A percentile compares a stretch with the other conserved stretches of the same genome.
Evolutionary conservation across 2,329 filamentous ascomycete species (phyloP).

Genomic region (Chaetomiaceae sp.): DNA sequence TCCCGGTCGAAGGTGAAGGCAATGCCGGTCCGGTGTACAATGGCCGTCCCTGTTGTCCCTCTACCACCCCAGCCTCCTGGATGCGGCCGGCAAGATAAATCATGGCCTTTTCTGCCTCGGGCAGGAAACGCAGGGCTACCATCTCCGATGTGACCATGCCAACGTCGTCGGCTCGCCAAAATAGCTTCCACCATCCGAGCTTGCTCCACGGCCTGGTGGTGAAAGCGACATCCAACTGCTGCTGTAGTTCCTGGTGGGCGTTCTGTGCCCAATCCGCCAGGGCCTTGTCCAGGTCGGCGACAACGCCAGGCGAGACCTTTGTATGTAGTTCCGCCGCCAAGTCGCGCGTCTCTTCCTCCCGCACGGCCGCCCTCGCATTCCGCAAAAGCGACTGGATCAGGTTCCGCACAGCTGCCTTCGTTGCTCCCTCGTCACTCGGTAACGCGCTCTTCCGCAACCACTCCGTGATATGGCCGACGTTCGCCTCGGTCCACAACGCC

Average conservation of each 20-base stretch:
- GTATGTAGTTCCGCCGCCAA: conserved; percentile 33
- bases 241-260: conserved; percentile 78
- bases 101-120: conserved; percentile 72
- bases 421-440: conserved; percentile 35
- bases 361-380: conserved; percentile 48
- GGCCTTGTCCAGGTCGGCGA: conserved; percentile 49
- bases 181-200: conserved; percentile 88
- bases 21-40: conserved; percentile 26
- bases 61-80: conserved; percentile 27
- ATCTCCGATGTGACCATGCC: conserved; percentile 77
- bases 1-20: conserved; percentile 2
- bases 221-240: conserved; percentile 74
- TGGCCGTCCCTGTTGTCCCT: conserved; percentile 9
- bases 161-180: conserved; percentile 92
- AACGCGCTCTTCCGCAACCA: conserved; percentile 58
- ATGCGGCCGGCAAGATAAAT: conserved; percentile 73
- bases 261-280: conserved; percentile 71
- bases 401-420: conserved; percentile 62
- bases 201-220: conserved; percentile 71
- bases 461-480: conserved; percentile 57
- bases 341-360: conserved; percentile 43
- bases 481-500: conserved; percentile 68
- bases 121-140: conserved; percentile 70
- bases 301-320: conserved; percentile 35
- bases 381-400: conserved; percentile 65